phyloP scores from a whole-genome alignment of 1,139 yeast species.

The Eremothecium gossypii region DNA sequence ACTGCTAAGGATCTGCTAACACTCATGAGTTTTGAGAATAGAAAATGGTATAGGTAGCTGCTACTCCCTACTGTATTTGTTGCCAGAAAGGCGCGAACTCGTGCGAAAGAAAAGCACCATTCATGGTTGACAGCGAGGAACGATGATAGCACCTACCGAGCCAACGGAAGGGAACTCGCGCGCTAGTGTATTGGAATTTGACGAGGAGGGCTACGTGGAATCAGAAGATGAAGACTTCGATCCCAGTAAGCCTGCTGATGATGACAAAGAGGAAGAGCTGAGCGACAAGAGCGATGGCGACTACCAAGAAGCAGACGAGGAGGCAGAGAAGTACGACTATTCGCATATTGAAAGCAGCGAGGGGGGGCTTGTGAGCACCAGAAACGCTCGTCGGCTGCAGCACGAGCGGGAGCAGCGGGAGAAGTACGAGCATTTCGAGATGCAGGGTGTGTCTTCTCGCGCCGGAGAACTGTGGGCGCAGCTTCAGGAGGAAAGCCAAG shows the following conservation, averaged over 20 bases:
- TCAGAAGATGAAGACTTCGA: conserved; percentile 61
- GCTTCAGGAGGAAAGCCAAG: conserved; percentile 21
- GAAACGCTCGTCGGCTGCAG: conserved; percentile 43
- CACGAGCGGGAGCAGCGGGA: conserved; percentile 26
- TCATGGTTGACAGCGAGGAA: too few species aligned
- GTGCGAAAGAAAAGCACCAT: too few species aligned
- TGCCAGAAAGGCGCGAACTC: too few species aligned
- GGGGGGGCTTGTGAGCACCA: conserved; percentile 50
- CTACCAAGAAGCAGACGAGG: conserved; percentile 27
- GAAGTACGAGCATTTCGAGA: conserved; percentile 19
- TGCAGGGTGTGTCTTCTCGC: conserved; percentile 19
- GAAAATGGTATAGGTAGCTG: too few species aligned
- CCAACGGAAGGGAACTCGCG: not conserved
- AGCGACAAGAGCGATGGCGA: conserved; percentile 18
- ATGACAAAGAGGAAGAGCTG: conserved; percentile 12
- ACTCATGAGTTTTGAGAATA: too few species aligned
- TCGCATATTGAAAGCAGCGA: conserved; percentile 38
- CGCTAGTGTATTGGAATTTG: conserved; percentile 6
- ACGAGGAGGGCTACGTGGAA: conserved; percentile 42
- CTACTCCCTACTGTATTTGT: too few species aligned
- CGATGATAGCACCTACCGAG: too few species aligned
- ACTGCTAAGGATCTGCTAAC: too few species aligned
- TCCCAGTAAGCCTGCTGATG: conserved; percentile 31
- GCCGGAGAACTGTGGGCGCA: conserved; percentile 47
- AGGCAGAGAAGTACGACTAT: conserved; percentile 32